Evolutionary conservation across 2,329 filamentous ascomycete species (phyloP).

Genomic region (Tolypocladium tundrense): DNA sequence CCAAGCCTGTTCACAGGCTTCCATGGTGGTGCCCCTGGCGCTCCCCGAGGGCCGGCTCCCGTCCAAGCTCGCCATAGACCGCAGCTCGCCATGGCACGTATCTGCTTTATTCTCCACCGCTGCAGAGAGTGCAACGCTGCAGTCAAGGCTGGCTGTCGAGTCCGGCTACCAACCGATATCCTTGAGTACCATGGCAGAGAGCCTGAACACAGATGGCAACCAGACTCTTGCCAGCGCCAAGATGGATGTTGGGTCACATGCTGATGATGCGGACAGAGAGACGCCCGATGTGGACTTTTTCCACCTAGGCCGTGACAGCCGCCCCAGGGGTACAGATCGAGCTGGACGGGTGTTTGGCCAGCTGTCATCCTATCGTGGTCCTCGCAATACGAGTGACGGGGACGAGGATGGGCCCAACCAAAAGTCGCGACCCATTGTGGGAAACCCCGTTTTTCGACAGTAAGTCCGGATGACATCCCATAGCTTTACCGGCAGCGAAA

Average conservation of each 20-base stretch:
- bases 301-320: conserved; percentile 11
- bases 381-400: not conserved
- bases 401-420: conserved; percentile 2
- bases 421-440: conserved; percentile 12
- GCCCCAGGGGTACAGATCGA: conserved; percentile 3
- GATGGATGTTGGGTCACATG: conserved; percentile 43
- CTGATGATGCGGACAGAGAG: conserved; percentile 16
- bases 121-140: conserved; percentile 69
- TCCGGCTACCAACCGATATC: conserved; percentile 30
- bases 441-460: conserved; percentile 17
- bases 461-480: conserved; percentile 3
- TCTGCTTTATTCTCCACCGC: conserved; percentile 67
- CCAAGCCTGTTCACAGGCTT: conserved; percentile 59
- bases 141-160: conserved; percentile 53
- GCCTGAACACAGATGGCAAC: conserved; percentile 65
- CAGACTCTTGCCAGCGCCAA: conserved; percentile 68
- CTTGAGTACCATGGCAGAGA: conserved; percentile 53
- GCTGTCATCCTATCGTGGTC: conserved; percentile 13
- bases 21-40: conserved; percentile 67
- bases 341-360: conserved; percentile 18
- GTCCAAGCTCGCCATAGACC: conserved; percentile 47
- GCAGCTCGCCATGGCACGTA: conserved; percentile 64
- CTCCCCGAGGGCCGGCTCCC: conserved; percentile 49
- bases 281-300: conserved; percentile 22
- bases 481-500: not conserved